Evolutionary conservation across 2,329 filamentous ascomycete species (phyloP).

Genomic region (Pseudopyricularia cyperi): DNA sequence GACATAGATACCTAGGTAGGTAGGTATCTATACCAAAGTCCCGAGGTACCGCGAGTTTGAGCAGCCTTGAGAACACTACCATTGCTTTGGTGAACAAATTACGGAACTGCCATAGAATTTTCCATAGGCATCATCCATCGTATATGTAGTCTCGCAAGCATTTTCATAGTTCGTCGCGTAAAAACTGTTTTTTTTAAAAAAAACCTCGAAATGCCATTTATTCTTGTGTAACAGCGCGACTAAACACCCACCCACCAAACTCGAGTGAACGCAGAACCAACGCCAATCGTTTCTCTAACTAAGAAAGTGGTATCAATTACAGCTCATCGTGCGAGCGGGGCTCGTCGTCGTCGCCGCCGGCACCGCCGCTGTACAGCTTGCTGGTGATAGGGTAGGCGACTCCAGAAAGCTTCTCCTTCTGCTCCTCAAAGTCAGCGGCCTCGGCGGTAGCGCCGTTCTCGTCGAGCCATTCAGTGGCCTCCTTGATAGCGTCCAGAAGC

Average conservation of each 20-base stretch:
- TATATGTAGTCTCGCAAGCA: too few species aligned
- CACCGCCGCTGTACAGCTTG: slow-evolving; percentile 72
- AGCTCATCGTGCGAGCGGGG: slow-evolving; percentile 62
- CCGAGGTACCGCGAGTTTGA: too few species aligned
- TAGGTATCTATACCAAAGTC: too few species aligned
- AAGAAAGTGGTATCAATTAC: slow-evolving; percentile 33
- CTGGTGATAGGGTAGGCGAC: slow-evolving; percentile 98
- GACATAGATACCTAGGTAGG: not conserved
- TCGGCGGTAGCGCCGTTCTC: slow-evolving; percentile 79
- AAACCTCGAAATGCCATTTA: not conserved
- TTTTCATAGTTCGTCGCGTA: not conserved
- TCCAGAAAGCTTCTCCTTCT: slow-evolving; percentile 97
- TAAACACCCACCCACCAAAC: not conserved
- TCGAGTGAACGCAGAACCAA: not conserved
- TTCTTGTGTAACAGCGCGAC: not conserved
- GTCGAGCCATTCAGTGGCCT: slow-evolving; percentile 91
- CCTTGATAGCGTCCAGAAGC: slow-evolving; percentile 93
- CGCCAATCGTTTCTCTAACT: not conserved
- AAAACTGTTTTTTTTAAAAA: too few species aligned
- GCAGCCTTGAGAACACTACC: too few species aligned
- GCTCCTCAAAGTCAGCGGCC: slow-evolving; percentile 95
- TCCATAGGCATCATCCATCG: too few species aligned
- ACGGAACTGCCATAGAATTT: too few species aligned
- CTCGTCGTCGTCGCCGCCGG: slow-evolving; percentile 58
- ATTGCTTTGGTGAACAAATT: too few species aligned